Percentiles rank a stretch among this genome's conserved stretches.
Evolutionary conservation across 768 basidiomycete genomes (phyloP).

Genomic region (Lentinula guzmanii): DNA sequence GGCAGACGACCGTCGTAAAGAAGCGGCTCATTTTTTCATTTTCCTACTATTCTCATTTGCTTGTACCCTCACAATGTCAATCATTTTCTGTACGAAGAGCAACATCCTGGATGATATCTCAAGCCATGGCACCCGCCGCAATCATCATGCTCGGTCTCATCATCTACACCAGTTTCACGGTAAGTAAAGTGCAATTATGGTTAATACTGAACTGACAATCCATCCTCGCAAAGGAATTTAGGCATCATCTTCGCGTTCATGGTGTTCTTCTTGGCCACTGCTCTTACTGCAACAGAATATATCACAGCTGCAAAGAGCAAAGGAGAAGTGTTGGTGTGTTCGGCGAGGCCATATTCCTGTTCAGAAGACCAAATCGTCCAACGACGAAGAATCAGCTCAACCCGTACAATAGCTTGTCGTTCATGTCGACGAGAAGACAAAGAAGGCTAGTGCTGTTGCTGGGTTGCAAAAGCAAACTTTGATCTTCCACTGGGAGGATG

Average conservation of each 20-base stretch:
- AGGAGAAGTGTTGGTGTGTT: constrained; percentile 23
- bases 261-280: constrained; percentile 26
- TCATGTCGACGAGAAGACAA: constrained; percentile 14
- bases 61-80: constrained; percentile 21
- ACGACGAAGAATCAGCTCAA: constrained; percentile 26
- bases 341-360: constrained; percentile 18
- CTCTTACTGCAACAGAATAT: constrained; percentile 30
- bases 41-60: constrained; percentile 30
- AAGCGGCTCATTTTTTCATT: constrained; percentile 34
- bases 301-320: constrained; percentile 21
- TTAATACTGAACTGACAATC: background rate
- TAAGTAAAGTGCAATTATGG: background rate
- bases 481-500: constrained; percentile 41
- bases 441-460: constrained; percentile 9
- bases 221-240: constrained; percentile 15
- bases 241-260: constrained; percentile 43
- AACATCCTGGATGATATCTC: constrained; percentile 27
- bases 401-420: constrained; percentile 12
- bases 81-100: constrained; percentile 27
- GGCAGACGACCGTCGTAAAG: no score
- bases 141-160: constrained; percentile 29
- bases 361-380: constrained; percentile 6
- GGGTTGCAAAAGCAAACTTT: constrained; percentile 5
- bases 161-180: constrained; percentile 36
- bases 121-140: constrained; percentile 20